Conservation (phyloP, 2,329 filamentous ascomycete species). For the Zarea fungicola region DNA sequence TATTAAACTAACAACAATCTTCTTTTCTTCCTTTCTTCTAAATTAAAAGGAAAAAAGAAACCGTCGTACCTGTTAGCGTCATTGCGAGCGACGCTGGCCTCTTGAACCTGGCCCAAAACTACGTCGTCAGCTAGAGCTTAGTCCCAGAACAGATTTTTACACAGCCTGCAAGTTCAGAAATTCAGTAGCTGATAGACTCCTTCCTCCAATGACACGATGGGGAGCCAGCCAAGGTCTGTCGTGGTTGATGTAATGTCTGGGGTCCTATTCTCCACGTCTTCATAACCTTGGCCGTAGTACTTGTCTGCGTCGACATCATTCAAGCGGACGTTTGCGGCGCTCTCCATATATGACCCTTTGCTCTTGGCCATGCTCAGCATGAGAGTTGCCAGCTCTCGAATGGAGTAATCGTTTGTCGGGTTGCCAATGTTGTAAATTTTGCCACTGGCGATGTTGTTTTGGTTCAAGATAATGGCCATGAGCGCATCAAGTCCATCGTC, state of each 20-base stretch:
- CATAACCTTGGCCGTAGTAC: not conserved
- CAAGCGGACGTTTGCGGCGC: not conserved
- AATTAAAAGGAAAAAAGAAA: too few species aligned
- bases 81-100: too few species aligned
- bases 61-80: too few species aligned
- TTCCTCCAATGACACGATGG: not conserved
- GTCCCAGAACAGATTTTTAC: too few species aligned
- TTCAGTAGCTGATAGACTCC: not conserved
- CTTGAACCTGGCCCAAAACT: too few species aligned
- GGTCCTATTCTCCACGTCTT: not conserved
- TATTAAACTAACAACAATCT: too few species aligned
- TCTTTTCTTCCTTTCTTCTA: too few species aligned
- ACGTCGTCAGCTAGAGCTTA: too few species aligned
- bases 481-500: not conserved
- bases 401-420: not conserved
- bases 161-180: not conserved
- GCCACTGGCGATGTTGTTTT: not conserved
- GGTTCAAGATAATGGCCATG: not conserved
- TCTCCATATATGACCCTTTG: not conserved
- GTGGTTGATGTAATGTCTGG: not conserved
- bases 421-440: constrained; percentile 2
- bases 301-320: not conserved
- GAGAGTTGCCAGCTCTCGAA: not conserved
- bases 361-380: not conserved
- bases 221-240: not conserved